These are phyloP conservation scores for Penicillium taxi DNA, from an alignment of 495 filamentous ascomycete species.

Conservation along the genomic window DNA sequence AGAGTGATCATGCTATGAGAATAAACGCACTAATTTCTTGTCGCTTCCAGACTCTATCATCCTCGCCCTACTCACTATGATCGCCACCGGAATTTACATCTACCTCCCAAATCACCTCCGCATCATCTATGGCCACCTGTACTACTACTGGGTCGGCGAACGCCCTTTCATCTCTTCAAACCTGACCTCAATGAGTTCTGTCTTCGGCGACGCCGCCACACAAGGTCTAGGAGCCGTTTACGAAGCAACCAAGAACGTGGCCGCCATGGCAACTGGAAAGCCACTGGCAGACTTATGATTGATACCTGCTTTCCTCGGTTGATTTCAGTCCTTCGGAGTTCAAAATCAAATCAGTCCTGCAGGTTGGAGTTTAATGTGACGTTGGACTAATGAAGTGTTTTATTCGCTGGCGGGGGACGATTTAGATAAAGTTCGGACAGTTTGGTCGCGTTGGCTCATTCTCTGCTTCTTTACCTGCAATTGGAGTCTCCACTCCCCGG, in stretches of 20 bases:
- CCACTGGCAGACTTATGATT: constrained; percentile 35
- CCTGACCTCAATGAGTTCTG: constrained; percentile 31
- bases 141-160: constrained; percentile 90
- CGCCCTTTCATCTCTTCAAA: constrained; percentile 34
- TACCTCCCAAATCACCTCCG: constrained; percentile 88
- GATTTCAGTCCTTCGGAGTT: too few species aligned
- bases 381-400: too few species aligned
- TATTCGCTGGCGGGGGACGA: too few species aligned
- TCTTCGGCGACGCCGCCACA: constrained; percentile 30
- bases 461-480: too few species aligned
- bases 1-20: background rate
- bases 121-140: constrained; percentile 68
- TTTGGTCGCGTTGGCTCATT: too few species aligned
- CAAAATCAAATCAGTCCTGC: background rate
- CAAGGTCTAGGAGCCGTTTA: constrained; percentile 33
- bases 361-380: too few species aligned
- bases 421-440: too few species aligned
- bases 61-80: constrained; percentile 77
- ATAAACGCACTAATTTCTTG: background rate
- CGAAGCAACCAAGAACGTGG: constrained; percentile 36
- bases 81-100: constrained; percentile 74
- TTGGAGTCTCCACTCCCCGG: too few species aligned
- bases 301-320: too few species aligned
- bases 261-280: constrained; percentile 25
- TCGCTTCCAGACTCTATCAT: constrained; percentile 72